Evolutionary conservation across 2,329 filamentous ascomycete genomes (phyloP), one percentile per base, ranked within the genome.

Genomic region (Fusarium nygamai): DNA sequence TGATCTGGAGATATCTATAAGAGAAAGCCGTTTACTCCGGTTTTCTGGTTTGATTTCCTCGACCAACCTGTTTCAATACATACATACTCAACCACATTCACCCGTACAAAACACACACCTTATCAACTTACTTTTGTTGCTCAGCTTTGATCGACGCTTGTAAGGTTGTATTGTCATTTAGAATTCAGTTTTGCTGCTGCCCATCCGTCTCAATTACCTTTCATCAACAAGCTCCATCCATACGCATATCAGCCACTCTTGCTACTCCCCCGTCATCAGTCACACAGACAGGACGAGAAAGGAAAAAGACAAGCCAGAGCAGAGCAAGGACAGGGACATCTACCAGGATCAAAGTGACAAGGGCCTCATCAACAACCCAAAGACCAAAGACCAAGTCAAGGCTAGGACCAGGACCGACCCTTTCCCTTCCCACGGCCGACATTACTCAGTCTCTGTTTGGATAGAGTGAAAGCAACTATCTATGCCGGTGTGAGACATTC

Each of bases 21-120:
- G 73, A 64, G 54, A 76, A 76, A 78, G 76, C 73, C 76, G 76
- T 77, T 76, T 71, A 62, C 74, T 75, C 76, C 76, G 61, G 67
- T 66, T 61, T 76, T 64, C 67, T 78, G 76, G 74, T 67, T 69
- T 67, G 63, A 48, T 61, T 68, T 68, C 39, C 29, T 59, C 60
- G 57, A 61, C 57, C 61, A 59, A 46, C 51, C 57, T 64, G 56
- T 63, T 60, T 63, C 60, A 54, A 56, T 56, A 34, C 34, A 34
- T 34, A 34, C 33, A 34, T 34, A 53, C 44, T 46, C 57, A 53
- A 58, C 57, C 27, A 17, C 64, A 57, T 44, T 53, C 61, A 51
- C 43, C 41, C 53, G 59, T 34, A 24, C 31, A 46, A 14, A 47
- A 34, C 54, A 62, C 54, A 60, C 48, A 31, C 56, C 43, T 34